Percentiles rank a stretch among this genome's conserved stretches.
These are phyloP conservation scores for Cynanchum wilfordii DNA, from an alignment of 257 asterid genomes.

Conservation along the genomic window DNA sequence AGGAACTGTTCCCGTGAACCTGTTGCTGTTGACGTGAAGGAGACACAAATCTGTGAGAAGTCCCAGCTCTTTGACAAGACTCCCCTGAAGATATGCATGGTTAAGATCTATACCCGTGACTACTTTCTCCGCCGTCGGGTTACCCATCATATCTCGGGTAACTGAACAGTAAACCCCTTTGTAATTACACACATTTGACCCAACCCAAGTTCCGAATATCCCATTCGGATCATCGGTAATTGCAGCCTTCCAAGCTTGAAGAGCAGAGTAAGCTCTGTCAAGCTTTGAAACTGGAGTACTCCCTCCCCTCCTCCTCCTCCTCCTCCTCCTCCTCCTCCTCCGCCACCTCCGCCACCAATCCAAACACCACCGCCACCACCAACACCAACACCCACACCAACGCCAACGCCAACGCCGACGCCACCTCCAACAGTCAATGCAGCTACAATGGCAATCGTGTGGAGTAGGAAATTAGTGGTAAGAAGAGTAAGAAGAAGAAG, in stretches of 20 bases:
- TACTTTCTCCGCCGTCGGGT: constrained; percentile 28
- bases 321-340: neutral
- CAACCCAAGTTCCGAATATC: constrained; percentile 51
- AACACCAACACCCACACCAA: constrained; percentile 31
- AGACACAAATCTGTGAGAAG: constrained; percentile 46
- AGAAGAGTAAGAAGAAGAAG: neutral
- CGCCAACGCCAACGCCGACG: constrained; percentile 38
- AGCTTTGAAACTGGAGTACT: constrained; percentile 29
- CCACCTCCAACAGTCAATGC: constrained; percentile 41
- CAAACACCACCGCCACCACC: constrained; percentile 18
- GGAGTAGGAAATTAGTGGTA: constrained; percentile 27
- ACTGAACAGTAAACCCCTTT: constrained; percentile 66
- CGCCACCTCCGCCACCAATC: constrained; percentile 18
- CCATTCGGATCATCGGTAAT: constrained; percentile 66
- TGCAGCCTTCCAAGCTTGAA: constrained; percentile 87
- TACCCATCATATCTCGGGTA: constrained; percentile 46
- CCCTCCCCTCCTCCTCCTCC: constrained; percentile 11
- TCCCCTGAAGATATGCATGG: constrained; percentile 62
- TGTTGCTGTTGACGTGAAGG: constrained; percentile 72
- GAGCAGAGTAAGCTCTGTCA: constrained; percentile 49
- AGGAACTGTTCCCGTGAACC: constrained; percentile 62
- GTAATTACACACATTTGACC: constrained; percentile 64
- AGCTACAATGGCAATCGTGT: constrained; percentile 24
- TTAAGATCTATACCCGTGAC: constrained; percentile 82
- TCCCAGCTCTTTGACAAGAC: constrained; percentile 49